Evolutionary conservation across 2,329 filamentous ascomycete genomes (phyloP), one percentile per base, ranked within the genome.

Genomic region (Didymella pinodella): DNA sequence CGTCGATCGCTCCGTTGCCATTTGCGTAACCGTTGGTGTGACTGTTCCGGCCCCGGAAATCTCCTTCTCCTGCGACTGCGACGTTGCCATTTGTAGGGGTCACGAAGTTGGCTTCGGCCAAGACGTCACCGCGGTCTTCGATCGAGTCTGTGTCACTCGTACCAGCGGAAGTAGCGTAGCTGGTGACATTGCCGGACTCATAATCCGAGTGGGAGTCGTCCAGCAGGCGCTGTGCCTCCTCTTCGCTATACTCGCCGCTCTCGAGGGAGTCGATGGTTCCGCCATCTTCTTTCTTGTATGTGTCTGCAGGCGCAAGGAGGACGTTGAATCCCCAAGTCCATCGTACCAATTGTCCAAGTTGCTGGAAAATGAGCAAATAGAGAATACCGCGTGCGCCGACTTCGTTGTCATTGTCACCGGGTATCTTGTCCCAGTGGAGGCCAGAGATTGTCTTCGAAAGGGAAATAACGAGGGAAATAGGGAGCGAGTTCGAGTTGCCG

Each of bases 271-370:
- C 69, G 46, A 77, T 74, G 43, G 71, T 73, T 28, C 78, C 78
- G 10, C 68, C 73, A 38, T 85, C 82, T 58, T 90, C 88, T 52
- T 90, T 87, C 12, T 84, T 81, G 70, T 91, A 92, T 62, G 85
- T 86, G 48, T 89, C 87, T 65, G 92, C 90, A 18, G 94, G 92
- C 18, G 93, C 93, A n/a, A 99, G 83, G 18, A 99, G 83, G 36
- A 98, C 89, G 70, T 97, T 93, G 77, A 97, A 98, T 11, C 95
- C 95, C 95, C 95, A 99, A 63, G 92, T 97, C 95, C 95, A 99
- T 59, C 95, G 87, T 20, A 99, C 89, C 26, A 98, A 82, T 78
- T 99, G 95, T 22, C 95, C 95, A 3, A 99, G 86, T 76, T 99
- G 95, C 79, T 99, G 95, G 80, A 99, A 99, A 66, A 99, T 96